A percentile compares a stretch with the other conserved stretches of the same genome.
These are phyloP conservation scores for Colletotrichum sp. DNA, from an alignment of 2,329 filamentous ascomycete genomes.

Conservation along the genomic window DNA sequence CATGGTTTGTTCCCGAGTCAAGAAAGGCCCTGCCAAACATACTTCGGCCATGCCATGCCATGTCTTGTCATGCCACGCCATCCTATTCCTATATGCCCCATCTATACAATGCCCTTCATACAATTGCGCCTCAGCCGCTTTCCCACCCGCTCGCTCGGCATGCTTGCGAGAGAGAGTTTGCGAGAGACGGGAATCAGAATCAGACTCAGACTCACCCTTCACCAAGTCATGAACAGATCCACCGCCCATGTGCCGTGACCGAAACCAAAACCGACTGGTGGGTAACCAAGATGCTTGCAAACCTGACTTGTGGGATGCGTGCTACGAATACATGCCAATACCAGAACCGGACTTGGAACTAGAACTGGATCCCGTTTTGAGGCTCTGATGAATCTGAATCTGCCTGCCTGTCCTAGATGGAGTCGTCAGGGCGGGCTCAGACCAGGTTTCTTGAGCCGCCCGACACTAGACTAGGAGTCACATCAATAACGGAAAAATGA, in stretches of 20 bases:
- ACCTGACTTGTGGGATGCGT: background rate
- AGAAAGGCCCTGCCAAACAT: conserved; percentile 1
- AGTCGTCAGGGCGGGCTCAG: background rate
- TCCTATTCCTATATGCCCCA: conserved; percentile 1
- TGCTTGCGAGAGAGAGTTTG: background rate
- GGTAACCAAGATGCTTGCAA: conserved; percentile 13
- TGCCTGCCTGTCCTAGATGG: background rate
- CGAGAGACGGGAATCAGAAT: background rate
- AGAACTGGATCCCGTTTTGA: background rate
- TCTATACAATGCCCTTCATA: background rate
- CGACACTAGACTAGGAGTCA: background rate
- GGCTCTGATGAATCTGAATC: background rate
- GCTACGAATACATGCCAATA: background rate
- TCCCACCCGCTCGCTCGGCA: background rate
- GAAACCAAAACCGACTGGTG: conserved; percentile 18
- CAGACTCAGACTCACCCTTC: background rate
- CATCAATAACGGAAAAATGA: background rate
- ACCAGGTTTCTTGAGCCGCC: background rate
- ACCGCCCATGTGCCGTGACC: conserved; percentile 17
- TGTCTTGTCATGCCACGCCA: background rate
- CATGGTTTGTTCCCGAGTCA: conserved; percentile 13
- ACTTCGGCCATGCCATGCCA: background rate
- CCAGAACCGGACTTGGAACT: background rate
- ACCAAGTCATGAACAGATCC: conserved; percentile 17
- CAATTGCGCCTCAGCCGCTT: background rate